phyloP scores from a whole-genome alignment of 169 alveolate genomes.

The Eimeria maxima region DNA sequence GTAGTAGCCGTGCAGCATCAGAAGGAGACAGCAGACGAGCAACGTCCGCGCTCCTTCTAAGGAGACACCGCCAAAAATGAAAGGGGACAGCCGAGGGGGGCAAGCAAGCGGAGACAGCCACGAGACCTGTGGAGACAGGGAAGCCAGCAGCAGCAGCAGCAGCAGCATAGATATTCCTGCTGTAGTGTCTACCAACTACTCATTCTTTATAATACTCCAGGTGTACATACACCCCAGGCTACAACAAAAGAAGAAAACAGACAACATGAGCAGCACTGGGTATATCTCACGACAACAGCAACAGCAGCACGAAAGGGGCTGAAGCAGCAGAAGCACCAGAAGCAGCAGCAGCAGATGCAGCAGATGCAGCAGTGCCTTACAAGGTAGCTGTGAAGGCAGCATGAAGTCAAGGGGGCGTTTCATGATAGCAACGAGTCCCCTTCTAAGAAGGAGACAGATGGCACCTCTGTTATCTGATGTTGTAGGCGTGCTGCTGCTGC shows the following conservation, averaged over 20 bases:
- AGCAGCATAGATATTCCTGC: background rate
- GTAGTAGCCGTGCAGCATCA: conserved; percentile 41
- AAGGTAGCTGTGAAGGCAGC: conserved; percentile 39
- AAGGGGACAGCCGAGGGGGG: conserved; percentile 41
- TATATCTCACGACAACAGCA: background rate
- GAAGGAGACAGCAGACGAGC: conserved; percentile 37
- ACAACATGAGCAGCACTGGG: background rate
- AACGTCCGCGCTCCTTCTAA: conserved; percentile 28
- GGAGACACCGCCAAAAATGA: conserved; percentile 62
- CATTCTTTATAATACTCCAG: background rate
- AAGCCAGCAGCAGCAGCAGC: conserved; percentile 17
- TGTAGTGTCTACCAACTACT: background rate
- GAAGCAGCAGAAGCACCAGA: background rate
- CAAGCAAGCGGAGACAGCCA: conserved; percentile 51
- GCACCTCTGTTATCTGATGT: background rate
- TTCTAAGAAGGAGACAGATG: conserved; percentile 6
- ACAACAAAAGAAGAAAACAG: background rate
- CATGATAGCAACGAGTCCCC: background rate
- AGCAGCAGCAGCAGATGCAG: conserved; percentile 42
- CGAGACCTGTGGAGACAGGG: conserved; percentile 6
- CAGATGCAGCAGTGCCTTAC: background rate
- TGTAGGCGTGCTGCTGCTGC: background rate
- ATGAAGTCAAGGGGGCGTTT: conserved; percentile 53
- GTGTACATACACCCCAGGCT: background rate
- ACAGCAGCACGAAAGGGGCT: conserved; percentile 29